A percentile compares a stretch with the other conserved stretches of the same genome.
These are phyloP conservation scores for Rhododendron simsii DNA, from an alignment of 148 eudicot genomes.

Conservation along the genomic window DNA sequence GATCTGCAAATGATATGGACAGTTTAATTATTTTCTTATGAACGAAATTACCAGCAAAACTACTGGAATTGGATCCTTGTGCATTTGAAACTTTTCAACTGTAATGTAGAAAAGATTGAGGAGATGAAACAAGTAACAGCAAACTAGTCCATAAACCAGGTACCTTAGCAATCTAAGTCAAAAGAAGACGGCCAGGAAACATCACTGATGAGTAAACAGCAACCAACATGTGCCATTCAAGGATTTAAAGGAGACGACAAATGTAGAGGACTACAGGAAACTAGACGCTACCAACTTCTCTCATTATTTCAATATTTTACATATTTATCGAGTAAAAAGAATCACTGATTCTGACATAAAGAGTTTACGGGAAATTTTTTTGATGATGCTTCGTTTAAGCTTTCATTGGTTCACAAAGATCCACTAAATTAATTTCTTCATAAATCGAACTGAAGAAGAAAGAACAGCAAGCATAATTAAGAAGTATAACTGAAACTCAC, in stretches of 20 bases:
- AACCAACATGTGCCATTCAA: neutral
- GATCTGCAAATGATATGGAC: neutral
- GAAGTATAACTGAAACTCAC: conserved; percentile 29
- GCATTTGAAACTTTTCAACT: neutral
- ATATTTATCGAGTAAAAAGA: neutral
- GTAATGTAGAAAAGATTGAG: neutral
- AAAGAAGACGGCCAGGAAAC: no score
- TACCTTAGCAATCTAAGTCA: no score
- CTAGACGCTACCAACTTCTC: neutral
- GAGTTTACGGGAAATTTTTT: neutral
- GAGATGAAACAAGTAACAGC: neutral
- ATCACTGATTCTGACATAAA: neutral
- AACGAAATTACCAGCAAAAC: neutral
- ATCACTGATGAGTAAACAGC: no score
- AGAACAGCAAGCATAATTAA: neutral
- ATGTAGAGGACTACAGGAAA: neutral
- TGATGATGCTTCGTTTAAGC: neutral
- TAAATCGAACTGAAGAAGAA: neutral
- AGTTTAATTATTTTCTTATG: neutral
- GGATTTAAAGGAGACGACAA: neutral
- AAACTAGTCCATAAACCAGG: neutral
- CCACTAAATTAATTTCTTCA: neutral
- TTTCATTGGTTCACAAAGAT: neutral
- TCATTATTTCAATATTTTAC: neutral
- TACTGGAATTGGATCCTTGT: neutral